A percentile compares a stretch with the other conserved stretches of the same genome.
phyloP scores from a whole-genome alignment of 2,329 filamentous ascomycete species.

The Chaetoscypha palmicola region DNA sequence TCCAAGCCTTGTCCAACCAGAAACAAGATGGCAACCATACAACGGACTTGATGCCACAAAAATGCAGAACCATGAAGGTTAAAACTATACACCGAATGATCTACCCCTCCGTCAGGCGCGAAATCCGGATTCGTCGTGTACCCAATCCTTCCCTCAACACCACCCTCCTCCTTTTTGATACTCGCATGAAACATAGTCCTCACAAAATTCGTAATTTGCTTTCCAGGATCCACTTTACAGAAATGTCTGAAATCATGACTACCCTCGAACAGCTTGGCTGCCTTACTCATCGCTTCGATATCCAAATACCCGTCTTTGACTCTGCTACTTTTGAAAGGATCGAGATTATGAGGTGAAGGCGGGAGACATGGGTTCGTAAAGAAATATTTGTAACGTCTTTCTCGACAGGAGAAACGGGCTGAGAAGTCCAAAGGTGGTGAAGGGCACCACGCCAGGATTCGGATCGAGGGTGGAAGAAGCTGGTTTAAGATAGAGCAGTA shows the following conservation, averaged over 20 bases:
- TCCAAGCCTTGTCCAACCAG: slow-evolving; percentile 86
- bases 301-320: slow-evolving; percentile 71
- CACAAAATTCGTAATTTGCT: slow-evolving; percentile 80
- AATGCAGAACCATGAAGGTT: slow-evolving; percentile 86
- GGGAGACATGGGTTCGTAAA: slow-evolving; percentile 90
- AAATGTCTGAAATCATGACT: slow-evolving; percentile 94
- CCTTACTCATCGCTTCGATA: slow-evolving; percentile 77
- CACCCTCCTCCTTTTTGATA: slow-evolving; percentile 65
- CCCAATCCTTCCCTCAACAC: slow-evolving; percentile 45
- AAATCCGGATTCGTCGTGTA: slow-evolving; percentile 46
- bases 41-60: slow-evolving; percentile 95
- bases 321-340: slow-evolving; percentile 31
- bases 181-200: slow-evolving; percentile 73
- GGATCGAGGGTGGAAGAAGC: slow-evolving; percentile 81
- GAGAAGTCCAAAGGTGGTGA: slow-evolving; percentile 72
- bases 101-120: slow-evolving; percentile 26
- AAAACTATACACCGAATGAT: slow-evolving; percentile 74
- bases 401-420: slow-evolving; percentile 85
- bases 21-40: slow-evolving; percentile 91
- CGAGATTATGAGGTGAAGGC: slow-evolving; percentile 52
- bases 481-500: slow-evolving; percentile 82
- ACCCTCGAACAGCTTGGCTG: slow-evolving; percentile 73
- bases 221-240: slow-evolving; percentile 85
- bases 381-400: slow-evolving; percentile 91
- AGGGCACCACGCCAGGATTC: slow-evolving; percentile 89